Percentiles rank a stretch among this genome's conserved stretches.
Conservation (phyloP, 108 stramenopile species). For the Fistulifera pelliculosa region DNA sequence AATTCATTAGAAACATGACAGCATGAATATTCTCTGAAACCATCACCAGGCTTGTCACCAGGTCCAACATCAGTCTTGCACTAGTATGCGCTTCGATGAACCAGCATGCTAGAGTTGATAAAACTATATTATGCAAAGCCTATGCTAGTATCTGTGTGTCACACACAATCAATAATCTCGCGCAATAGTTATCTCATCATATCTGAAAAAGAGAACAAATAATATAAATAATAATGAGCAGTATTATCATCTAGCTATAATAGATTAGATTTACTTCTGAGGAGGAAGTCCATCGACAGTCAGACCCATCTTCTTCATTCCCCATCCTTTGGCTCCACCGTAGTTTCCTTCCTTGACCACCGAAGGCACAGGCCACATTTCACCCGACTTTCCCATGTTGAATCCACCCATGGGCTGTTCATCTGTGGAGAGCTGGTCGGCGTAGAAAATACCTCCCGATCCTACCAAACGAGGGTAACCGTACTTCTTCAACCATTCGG, state of each 20-base stretch:
- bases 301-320: constrained; percentile 80
- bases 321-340: constrained; percentile 81
- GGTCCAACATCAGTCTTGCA: too few relatives aligned
- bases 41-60: too few relatives aligned
- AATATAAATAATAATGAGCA: neutral
- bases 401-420: constrained; percentile 85
- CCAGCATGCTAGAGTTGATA: too few relatives aligned
- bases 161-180: too few relatives aligned
- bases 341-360: constrained; percentile 66
- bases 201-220: too few relatives aligned
- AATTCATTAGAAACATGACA: too few relatives aligned
- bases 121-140: too few relatives aligned
- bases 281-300: constrained; percentile 77
- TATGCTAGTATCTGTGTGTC: too few relatives aligned
- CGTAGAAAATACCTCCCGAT: constrained; percentile 84
- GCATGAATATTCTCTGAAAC: too few relatives aligned
- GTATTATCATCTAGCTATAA: neutral
- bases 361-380: constrained; percentile 79
- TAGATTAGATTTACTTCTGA: constrained; percentile 35
- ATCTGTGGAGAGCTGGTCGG: constrained; percentile 79
- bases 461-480: constrained; percentile 84
- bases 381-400: constrained; percentile 86
- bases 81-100: too few relatives aligned
- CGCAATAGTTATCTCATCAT: too few relatives aligned
- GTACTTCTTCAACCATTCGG: constrained; percentile 82